Base-by-base conservation (phyloP, 306 rosid genomes). In the Lathyrus oleraceus region DNA sequence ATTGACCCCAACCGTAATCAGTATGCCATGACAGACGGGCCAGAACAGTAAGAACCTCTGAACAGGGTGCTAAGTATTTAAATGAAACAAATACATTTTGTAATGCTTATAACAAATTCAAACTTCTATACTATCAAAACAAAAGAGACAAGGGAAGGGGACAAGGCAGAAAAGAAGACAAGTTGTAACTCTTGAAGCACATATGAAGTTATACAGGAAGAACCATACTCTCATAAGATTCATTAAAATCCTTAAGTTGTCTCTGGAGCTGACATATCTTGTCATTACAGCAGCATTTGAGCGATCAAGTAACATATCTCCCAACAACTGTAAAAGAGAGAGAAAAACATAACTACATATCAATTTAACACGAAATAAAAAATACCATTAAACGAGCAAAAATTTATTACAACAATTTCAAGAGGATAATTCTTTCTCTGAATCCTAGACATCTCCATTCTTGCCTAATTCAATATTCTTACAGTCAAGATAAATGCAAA, bases 201-300 rank as follows among this genome's bases (percentile, higher is more conserved):
- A 58, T 49, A 27, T 19, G 3, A 72, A 77, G 80, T 62, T 79
- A 40, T 65, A 61, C n/a, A 69, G 57, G 61, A 35, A 21, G 16
- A 14, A 73, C 35, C 93, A 45, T 92, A 89, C 98, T 49, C 98
- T 85, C 61, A 89, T 85, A 75, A 92, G 96, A 81, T 89, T 92
- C 98, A 92, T 92, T 57, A 90, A 86, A 81, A 92, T 92, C 87
- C 95, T 82, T 82, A 92, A 75, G 82, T 92, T 88, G 36, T 92
- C 96, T 81, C 89, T 87, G 47, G 98, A 89, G 88, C 96, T 85
- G 84, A 89, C 96, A 64, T 92, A 92, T 70, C 79, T 83, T 32
- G 93, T 83, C 98, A 89, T 92, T 48, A 88, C 81, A 44, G 85
- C 87, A 49, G 98, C 87, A 78, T 92, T 92, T 14, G 96, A 86